phyloP scores from a whole-genome alignment of 2,329 filamentous ascomycete species.

The Colletotrichum spinosum region DNA sequence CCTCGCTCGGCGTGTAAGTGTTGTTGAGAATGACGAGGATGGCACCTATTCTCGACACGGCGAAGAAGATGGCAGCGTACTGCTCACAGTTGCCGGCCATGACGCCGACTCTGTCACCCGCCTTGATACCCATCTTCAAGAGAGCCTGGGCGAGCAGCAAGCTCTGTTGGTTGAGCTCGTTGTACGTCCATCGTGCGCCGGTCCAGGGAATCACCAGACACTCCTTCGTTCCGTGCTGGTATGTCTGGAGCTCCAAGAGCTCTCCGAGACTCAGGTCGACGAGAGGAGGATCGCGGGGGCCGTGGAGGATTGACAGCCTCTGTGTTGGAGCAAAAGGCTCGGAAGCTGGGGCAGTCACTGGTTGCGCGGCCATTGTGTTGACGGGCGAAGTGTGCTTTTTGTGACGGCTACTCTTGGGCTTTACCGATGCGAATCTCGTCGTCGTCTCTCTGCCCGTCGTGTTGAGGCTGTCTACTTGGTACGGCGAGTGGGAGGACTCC shows the following conservation, averaged over 20 bases:
- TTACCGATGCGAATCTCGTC: constrained; percentile 3
- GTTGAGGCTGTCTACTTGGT: constrained; percentile 13
- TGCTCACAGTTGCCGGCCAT: constrained; percentile 85
- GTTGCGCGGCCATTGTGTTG: constrained; percentile 44
- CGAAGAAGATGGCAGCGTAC: constrained; percentile 83
- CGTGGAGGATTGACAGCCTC: constrained; percentile 71
- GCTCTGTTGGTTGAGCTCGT: constrained; percentile 71
- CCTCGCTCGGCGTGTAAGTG: constrained; percentile 81
- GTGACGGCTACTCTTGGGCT: constrained; percentile 1
- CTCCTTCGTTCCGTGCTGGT: constrained; percentile 73
- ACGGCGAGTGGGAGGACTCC: constrained; percentile 14
- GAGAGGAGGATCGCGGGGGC: constrained; percentile 75
- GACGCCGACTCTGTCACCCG: constrained; percentile 78
- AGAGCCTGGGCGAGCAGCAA: constrained; percentile 73
- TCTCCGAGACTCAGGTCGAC: constrained; percentile 79
- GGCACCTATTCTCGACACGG: constrained; percentile 73
- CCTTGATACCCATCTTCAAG: constrained; percentile 72
- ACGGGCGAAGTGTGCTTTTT: not conserved
- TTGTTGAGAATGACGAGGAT: constrained; percentile 85
- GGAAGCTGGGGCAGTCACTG: constrained; percentile 41
- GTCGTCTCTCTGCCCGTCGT: constrained; percentile 1
- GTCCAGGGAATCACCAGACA: constrained; percentile 83
- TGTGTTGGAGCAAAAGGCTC: constrained; percentile 47
- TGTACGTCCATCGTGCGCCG: constrained; percentile 78
- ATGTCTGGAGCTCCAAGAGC: constrained; percentile 77